Evolutionary conservation across 2,329 filamentous ascomycete species (phyloP).

Genomic region (Trichoderma simmonsii): DNA sequence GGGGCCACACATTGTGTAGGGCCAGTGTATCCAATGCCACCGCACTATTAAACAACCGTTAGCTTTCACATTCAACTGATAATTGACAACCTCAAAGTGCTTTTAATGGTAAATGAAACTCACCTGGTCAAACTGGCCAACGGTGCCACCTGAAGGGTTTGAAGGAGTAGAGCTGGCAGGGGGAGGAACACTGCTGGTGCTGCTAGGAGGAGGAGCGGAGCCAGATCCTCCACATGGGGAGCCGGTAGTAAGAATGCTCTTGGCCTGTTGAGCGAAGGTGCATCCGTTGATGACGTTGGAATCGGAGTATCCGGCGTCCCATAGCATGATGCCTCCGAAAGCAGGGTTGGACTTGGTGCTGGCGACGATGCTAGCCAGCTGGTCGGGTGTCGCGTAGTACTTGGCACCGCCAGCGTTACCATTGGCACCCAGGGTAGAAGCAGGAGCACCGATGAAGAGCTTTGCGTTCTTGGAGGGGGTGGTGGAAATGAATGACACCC

Average conservation of each 20-base stretch:
- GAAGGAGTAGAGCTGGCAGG: background rate
- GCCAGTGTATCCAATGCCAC: conserved; percentile 25
- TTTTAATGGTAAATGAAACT: background rate
- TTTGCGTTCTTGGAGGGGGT: conserved; percentile 31
- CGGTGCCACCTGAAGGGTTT: background rate
- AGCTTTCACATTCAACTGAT: background rate
- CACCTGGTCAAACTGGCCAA: conserved; percentile 16
- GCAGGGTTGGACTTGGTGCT: background rate
- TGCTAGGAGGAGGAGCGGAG: conserved; percentile 19
- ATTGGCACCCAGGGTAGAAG: conserved; percentile 21
- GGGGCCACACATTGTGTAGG: conserved; percentile 25
- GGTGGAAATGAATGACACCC: conserved; percentile 28
- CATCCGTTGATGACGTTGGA: background rate
- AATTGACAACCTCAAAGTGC: background rate
- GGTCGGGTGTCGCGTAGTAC: conserved; percentile 27
- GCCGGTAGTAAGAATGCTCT: conserved; percentile 14
- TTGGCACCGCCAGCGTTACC: conserved; percentile 26
- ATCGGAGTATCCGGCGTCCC: conserved; percentile 1
- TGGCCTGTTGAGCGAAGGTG: conserved; percentile 3
- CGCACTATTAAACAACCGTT: conserved; percentile 21
- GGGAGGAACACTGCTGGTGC: background rate
- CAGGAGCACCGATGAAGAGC: conserved; percentile 36
- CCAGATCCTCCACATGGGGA: background rate
- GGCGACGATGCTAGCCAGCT: conserved; percentile 20
- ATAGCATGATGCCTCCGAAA: conserved; percentile 10